A percentile compares a stretch with the other conserved stretches of the same genome.
These are phyloP conservation scores for Bretschneidera sinensis DNA, from an alignment of 345 rosid species.

Conservation along the genomic window DNA sequence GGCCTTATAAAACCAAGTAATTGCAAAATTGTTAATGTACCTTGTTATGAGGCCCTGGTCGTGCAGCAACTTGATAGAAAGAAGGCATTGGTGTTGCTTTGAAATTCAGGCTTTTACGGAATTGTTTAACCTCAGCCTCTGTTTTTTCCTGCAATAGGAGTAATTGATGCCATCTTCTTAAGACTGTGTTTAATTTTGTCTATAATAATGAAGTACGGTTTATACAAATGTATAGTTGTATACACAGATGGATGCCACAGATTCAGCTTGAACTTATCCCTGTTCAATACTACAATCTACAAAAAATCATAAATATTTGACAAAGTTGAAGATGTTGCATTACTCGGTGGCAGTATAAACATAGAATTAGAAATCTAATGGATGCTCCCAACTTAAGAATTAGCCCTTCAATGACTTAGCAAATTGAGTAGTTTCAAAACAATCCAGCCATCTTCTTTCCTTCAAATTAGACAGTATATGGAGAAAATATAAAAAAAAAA, in stretches of 20 bases:
- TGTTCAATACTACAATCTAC: too few relatives aligned
- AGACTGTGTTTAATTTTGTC: too few relatives aligned
- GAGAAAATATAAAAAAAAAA: not conserved
- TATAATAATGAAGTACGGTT: too few relatives aligned
- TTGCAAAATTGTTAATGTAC: conserved; percentile 21
- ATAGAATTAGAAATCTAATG: too few relatives aligned
- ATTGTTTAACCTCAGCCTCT: conserved; percentile 58
- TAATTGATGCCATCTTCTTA: not conserved
- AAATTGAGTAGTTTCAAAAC: too few relatives aligned
- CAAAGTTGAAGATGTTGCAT: too few relatives aligned
- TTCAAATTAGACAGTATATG: not conserved
- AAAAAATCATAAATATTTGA: too few relatives aligned
- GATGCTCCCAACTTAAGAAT: not conserved
- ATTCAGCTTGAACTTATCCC: too few relatives aligned
- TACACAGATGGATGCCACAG: too few relatives aligned
- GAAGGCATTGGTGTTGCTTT: conserved; percentile 91
- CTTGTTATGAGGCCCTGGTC: conserved; percentile 40
- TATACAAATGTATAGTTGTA: too few relatives aligned
- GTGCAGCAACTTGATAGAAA: conserved; percentile 43
- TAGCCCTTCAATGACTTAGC: not conserved
- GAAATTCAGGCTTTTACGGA: conserved; percentile 74
- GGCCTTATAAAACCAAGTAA: too few relatives aligned
- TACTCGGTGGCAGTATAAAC: too few relatives aligned
- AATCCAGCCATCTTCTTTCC: not conserved
- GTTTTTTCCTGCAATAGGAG: conserved; percentile 49